Conservation (phyloP, 164 flowering plant genomes). For the Santalum album region DNA sequence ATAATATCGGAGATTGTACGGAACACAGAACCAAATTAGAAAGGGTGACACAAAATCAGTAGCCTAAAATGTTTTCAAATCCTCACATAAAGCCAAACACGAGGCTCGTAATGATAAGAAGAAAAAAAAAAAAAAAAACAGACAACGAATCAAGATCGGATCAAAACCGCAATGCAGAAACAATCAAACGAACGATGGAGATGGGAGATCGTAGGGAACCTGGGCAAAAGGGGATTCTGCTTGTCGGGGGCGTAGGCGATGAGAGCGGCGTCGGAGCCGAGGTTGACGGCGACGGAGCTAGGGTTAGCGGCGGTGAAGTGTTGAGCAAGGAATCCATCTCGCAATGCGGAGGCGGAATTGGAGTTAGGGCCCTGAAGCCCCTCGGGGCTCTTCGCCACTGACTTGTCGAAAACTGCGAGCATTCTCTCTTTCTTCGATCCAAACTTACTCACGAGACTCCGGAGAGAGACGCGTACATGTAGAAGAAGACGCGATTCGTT, state of each 20-base stretch:
- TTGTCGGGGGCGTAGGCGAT: slow-evolving; percentile 54
- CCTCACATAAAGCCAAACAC: too few species aligned
- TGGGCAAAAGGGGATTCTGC: slow-evolving; percentile 82
- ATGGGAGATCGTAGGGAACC: slow-evolving; percentile 28
- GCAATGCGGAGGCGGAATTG: slow-evolving; percentile 32
- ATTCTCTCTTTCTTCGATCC: slow-evolving; percentile 39
- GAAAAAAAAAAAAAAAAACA: too few species aligned
- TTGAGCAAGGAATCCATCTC: slow-evolving; percentile 47
- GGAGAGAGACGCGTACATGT: too few species aligned
- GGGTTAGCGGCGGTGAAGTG: slow-evolving; percentile 55
- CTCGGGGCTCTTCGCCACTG: slow-evolving; percentile 87
- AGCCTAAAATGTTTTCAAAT: too few species aligned
- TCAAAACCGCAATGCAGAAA: neutral
- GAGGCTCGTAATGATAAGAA: too few species aligned
- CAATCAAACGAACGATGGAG: neutral
- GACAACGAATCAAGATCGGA: neutral
- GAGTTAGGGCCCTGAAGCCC: slow-evolving; percentile 51
- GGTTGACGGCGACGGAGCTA: slow-evolving; percentile 50
- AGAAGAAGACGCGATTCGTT: too few species aligned
- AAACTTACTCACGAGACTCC: too few species aligned
- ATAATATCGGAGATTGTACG: too few species aligned
- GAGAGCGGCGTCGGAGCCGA: slow-evolving; percentile 62
- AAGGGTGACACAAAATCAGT: too few species aligned
- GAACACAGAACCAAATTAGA: too few species aligned
- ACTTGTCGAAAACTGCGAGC: slow-evolving; percentile 82